These are phyloP conservation scores for Calonectria pseudoreteaudii DNA, from an alignment of 2,329 filamentous ascomycete species.

Conservation along the genomic window DNA sequence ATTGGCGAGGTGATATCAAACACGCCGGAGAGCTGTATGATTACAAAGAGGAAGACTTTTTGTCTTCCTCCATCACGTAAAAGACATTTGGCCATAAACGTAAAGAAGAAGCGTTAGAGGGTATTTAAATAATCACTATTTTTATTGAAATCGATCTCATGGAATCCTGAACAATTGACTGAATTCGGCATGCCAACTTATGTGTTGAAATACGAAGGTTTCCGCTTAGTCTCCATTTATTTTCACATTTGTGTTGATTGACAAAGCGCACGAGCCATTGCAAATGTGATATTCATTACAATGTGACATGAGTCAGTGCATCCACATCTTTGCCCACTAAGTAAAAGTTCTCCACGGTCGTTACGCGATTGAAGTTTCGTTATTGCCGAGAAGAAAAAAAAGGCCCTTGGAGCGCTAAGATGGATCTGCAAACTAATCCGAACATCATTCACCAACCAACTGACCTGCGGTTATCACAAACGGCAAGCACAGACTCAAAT, in stretches of 20 bases:
- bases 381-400: neutral
- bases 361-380: neutral
- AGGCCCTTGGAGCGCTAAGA: neutral
- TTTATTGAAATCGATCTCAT: neutral
- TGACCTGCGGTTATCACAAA: neutral
- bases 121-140: neutral
- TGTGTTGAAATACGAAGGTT: neutral
- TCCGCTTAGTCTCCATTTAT: neutral
- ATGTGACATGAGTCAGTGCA: neutral
- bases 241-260: neutral
- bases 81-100: neutral
- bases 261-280: neutral
- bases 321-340: neutral
- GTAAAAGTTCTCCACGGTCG: neutral
- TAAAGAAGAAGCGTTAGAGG: neutral
- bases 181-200: neutral
- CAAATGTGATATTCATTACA: neutral
- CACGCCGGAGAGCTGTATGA: neutral
- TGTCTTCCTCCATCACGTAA: neutral
- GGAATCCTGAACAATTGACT: neutral
- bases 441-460: neutral
- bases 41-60: neutral
- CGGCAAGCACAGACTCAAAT: neutral
- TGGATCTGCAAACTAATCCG: neutral
- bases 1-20: neutral